Percentiles rank a stretch among this genome's conserved stretches.
Conservation (phyloP, 805 yeast species). For the Barnettozyma sp. region DNA sequence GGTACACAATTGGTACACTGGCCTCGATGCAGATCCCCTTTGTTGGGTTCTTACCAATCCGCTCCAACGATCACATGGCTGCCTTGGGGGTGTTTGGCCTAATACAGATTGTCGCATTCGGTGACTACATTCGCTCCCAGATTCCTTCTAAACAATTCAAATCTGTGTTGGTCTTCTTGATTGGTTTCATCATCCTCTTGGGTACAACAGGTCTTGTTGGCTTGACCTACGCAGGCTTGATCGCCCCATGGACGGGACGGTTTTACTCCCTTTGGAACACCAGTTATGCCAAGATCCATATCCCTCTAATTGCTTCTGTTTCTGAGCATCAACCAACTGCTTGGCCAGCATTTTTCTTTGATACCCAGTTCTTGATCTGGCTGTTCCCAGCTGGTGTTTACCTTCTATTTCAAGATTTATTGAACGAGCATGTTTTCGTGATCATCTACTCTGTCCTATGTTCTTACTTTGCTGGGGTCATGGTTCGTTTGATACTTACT, state of each 20-base stretch:
- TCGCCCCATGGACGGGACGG: constrained; percentile 99
- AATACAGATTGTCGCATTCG: constrained; percentile 82
- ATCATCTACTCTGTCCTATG: constrained; percentile 89
- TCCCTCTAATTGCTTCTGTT: constrained; percentile 97
- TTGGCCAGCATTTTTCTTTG: constrained; percentile 97
- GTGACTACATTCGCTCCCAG: constrained; percentile 69
- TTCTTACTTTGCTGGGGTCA: constrained; percentile 97
- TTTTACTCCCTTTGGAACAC: constrained; percentile 99
- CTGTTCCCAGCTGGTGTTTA: constrained; percentile 97
- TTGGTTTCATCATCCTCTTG: constrained; percentile 45
- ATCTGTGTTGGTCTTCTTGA: constrained; percentile 55
- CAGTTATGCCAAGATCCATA: constrained; percentile 92
- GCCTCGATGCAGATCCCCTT: constrained; percentile 99
- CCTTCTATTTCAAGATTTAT: constrained; percentile 79
- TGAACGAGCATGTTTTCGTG: constrained; percentile 88
- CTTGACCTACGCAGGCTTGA: constrained; percentile 84
- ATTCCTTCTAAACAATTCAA: constrained; percentile 70
- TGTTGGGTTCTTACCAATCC: constrained; percentile 94
- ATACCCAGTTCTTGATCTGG: constrained; percentile 90
- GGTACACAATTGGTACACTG: constrained; percentile 96
- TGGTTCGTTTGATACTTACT: constrained; percentile 96
- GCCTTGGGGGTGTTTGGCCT: constrained; percentile 96
- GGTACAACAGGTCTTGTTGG: constrained; percentile 69
- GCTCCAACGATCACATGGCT: constrained; percentile 97
- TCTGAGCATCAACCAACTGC: constrained; percentile 99